Evolutionary conservation across 2,329 filamentous ascomycete species (phyloP).

Genomic region (Talaromyces verruculosus): DNA sequence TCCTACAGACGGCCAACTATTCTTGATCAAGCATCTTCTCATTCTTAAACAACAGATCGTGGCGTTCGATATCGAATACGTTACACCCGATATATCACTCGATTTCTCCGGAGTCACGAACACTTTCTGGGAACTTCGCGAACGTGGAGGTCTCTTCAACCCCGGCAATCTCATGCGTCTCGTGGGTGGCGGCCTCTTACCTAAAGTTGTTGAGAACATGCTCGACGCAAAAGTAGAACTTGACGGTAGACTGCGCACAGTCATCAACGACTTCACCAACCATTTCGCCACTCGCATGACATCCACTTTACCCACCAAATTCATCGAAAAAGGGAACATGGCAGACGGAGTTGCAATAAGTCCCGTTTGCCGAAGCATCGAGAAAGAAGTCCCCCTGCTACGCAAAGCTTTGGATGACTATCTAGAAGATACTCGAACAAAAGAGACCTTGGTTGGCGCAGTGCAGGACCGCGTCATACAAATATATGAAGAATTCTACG

Average conservation of each 20-base stretch:
- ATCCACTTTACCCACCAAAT: conserved; percentile 43
- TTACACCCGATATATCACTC: conserved; percentile 63
- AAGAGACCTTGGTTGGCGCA: conserved; percentile 65
- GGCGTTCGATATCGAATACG: conserved; percentile 86
- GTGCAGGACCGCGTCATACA: conserved; percentile 64
- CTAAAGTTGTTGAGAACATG: conserved; percentile 69
- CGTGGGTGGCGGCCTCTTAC: conserved; percentile 58
- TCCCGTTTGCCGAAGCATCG: conserved; percentile 55
- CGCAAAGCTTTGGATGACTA: conserved; percentile 61
- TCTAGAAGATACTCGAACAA: conserved; percentile 63
- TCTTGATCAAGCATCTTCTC: conserved; percentile 91
- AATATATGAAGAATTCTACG: conserved; percentile 65
- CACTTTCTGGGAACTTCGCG: conserved; percentile 67
- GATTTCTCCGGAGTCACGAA: conserved; percentile 66
- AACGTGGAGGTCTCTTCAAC: conserved; percentile 65
- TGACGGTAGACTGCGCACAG: conserved; percentile 60
- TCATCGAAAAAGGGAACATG: conserved; percentile 40
- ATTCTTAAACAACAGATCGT: conserved; percentile 95
- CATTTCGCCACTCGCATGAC: conserved; percentile 60
- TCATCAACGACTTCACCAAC: conserved; percentile 67
- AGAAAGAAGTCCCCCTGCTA: conserved; percentile 58
- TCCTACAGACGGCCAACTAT: conserved; percentile 77
- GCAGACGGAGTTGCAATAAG: conserved; percentile 44
- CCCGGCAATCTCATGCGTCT: conserved; percentile 62
- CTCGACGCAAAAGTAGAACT: conserved; percentile 69